Base-by-base conservation (phyloP, 345 rosid species). In the Eutrema japonicum region DNA sequence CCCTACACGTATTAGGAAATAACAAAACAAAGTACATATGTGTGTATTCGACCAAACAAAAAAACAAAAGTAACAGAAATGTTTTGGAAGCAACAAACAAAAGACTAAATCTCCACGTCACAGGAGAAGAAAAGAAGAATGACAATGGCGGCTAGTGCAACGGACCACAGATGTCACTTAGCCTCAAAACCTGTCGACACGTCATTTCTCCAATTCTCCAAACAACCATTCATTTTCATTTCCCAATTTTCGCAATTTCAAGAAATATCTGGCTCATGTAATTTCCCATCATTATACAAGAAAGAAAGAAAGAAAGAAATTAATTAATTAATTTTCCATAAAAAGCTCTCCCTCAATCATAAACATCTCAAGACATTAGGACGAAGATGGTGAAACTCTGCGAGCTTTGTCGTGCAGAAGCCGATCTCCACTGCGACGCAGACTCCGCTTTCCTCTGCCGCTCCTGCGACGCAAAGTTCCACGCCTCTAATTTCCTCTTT, bases 381-480 rank as follows among this genome's bases (percentile, higher is more conserved):
- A 41, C 51, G 53, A 68, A 16, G 64, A 45, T 76, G 74, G 70
- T 45, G 64, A 62, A 22, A 9, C 43, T 7, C 8, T 78, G 81
- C 10, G 81, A 72, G 50, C 55, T 78, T 0, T 78, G 81, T 64
- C 38, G 47, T 52, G 42, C 26, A 12, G 53, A 67, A 67, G 78
- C 81, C 12, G 51, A 67, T 58, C 78, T 78, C 9, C 41, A 72
- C 60, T 78, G 81, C 26, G 60, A 60, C 41, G 77, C 81, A 3
- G 81, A 78, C 74, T 72, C 78, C 2, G 78, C 81, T 48, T 78
- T 61, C 52, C 81, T 78, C 71, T 78, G 81, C 32, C 65, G 46
- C 9, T 37, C 74, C 18, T 78, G 81, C 27, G 81, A 78, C 70
- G 56, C 63, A 0, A 66, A 67, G 29, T 68, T 78, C 66, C 81